Conservation (phyloP, 768 basidiomycete species). For the Phanerodontia chrysosporium region DNA sequence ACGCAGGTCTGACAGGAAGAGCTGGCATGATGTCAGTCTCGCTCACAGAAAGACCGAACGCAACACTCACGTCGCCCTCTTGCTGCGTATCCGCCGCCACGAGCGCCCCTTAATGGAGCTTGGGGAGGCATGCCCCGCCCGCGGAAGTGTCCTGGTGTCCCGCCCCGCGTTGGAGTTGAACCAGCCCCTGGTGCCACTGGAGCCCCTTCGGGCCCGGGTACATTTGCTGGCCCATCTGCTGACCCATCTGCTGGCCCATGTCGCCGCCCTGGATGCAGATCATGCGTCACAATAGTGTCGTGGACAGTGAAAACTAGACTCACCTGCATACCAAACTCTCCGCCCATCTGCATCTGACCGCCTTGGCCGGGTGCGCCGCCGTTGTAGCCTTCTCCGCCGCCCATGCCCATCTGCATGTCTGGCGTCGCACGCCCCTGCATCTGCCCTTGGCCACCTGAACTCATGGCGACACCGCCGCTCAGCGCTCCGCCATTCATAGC, state of each 20-base stretch:
- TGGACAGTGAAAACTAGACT: constrained; percentile 18
- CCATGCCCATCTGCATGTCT: constrained; percentile 26
- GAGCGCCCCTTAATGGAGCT: constrained; percentile 36
- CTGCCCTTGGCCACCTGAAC: constrained; percentile 16
- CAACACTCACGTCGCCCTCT: constrained; percentile 39
- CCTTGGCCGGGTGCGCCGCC: constrained; percentile 39
- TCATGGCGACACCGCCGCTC: constrained; percentile 17
- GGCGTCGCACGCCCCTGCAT: constrained; percentile 17
- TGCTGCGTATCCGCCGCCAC: constrained; percentile 37
- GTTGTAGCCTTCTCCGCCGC: constrained; percentile 36
- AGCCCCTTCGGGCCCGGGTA: constrained; percentile 53
- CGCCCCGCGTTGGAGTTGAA: constrained; percentile 18
- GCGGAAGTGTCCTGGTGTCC: constrained; percentile 38
- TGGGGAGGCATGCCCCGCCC: constrained; percentile 38
- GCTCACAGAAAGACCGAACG: not conserved
- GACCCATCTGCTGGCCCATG: constrained; percentile 30
- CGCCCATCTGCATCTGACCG: constrained; percentile 64
- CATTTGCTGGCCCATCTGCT: constrained; percentile 61
- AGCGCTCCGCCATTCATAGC: constrained; percentile 19
- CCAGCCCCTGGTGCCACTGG: constrained; percentile 43
- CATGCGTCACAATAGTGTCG: not conserved
- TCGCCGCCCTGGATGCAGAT: not conserved
- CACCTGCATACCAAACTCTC: constrained; percentile 76
- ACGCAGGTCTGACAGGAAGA: constrained; percentile 69
- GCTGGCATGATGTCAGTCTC: constrained; percentile 17